Evolutionary conservation across 2,329 filamentous ascomycete species (phyloP).

Genomic region (Aspergillus tanneri): DNA sequence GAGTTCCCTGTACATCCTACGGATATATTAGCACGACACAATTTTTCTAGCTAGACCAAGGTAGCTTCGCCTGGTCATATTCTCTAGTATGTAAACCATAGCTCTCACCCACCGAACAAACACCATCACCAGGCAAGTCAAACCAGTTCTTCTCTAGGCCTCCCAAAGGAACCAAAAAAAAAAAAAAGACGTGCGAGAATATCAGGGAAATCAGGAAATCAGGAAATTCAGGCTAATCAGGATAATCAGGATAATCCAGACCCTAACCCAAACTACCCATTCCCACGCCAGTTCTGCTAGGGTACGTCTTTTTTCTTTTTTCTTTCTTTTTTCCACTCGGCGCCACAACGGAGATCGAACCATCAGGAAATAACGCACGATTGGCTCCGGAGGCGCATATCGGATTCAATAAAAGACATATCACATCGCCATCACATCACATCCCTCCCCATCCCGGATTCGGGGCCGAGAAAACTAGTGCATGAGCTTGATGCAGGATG

Average conservation of each 20-base stretch:
- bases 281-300: too few relatives aligned
- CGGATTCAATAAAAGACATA: constrained; percentile 18
- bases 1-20: neutral
- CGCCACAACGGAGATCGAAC: constrained; percentile 4
- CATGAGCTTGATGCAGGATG: constrained; percentile 2
- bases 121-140: neutral
- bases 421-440: constrained; percentile 16
- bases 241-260: neutral
- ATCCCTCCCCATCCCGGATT: neutral
- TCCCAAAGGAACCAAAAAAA: neutral
- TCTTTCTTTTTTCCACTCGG: constrained; percentile 2
- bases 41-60: neutral
- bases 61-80: neutral
- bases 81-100: neutral
- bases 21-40: neutral
- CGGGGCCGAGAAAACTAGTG: neutral
- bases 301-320: too few relatives aligned
- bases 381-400: too few relatives aligned
- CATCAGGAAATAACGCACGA: too few relatives aligned
- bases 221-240: neutral
- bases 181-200: neutral
- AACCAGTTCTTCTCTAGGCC: neutral
- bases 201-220: neutral
- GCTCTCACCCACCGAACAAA: neutral
- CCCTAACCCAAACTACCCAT: neutral